Conservation (phyloP, 371 early-diverging fungal genomes). For the Choanephora cucurbitarum region DNA sequence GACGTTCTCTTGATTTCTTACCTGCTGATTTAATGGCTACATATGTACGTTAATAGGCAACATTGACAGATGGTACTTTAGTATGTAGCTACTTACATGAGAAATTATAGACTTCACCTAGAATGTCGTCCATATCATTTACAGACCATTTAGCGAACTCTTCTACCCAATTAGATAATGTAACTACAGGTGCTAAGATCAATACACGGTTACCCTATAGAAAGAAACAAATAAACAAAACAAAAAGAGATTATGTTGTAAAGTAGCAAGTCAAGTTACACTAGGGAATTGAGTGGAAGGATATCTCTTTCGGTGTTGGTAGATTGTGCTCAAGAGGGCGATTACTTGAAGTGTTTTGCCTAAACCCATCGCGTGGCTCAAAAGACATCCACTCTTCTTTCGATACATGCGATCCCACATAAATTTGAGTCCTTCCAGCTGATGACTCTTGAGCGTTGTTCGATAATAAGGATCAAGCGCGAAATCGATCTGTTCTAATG, state of each 20-base stretch:
- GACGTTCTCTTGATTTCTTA: slow-evolving; percentile 5
- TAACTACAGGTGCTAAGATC: slow-evolving; percentile 78
- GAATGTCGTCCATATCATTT: slow-evolving; percentile 17
- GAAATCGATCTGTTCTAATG: not conserved
- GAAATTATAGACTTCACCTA: slow-evolving; percentile 37
- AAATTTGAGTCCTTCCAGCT: slow-evolving; percentile 75
- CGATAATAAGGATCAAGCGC: not conserved
- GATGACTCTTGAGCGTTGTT: slow-evolving; percentile 61
- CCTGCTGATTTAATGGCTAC: not conserved
- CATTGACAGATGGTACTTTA: no score
- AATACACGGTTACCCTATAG: slow-evolving; percentile 65
- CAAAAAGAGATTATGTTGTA: no score
- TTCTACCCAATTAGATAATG: slow-evolving; percentile 75
- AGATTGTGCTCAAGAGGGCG: slow-evolving; percentile 67
- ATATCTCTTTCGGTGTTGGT: slow-evolving; percentile 40
- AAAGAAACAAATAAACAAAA: slow-evolving; percentile 2
- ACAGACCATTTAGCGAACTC: slow-evolving; percentile 76
- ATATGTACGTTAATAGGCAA: no score
- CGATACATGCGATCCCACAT: slow-evolving; percentile 78
- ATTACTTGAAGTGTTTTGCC: slow-evolving; percentile 86
- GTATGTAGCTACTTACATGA: slow-evolving; percentile 29
- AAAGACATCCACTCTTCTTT: slow-evolving; percentile 73
- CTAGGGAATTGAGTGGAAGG: slow-evolving; percentile 43
- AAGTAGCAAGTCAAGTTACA: no score
- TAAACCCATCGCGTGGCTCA: slow-evolving; percentile 90